A percentile compares a stretch with the other conserved stretches of the same genome.
These are phyloP conservation scores for Penicillium herquei DNA, from an alignment of 495 filamentous ascomycete genomes.

Conservation along the genomic window DNA sequence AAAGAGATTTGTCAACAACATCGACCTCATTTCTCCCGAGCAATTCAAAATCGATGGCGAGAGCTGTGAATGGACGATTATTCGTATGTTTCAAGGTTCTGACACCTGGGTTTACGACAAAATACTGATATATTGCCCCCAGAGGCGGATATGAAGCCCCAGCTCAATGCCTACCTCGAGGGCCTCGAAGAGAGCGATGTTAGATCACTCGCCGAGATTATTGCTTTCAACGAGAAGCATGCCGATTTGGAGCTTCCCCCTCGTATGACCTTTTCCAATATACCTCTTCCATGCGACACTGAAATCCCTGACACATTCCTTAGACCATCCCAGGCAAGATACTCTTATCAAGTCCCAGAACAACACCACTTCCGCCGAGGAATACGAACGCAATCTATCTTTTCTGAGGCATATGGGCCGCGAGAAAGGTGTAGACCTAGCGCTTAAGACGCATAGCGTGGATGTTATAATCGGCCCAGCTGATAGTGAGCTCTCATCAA, in stretches of 20 bases:
- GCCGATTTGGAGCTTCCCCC: conserved; percentile 23
- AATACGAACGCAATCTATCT: conserved; percentile 10
- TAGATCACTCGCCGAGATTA: conserved; percentile 12
- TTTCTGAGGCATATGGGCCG: conserved; percentile 6
- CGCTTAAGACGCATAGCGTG: conserved; percentile 2
- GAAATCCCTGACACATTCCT: not conserved
- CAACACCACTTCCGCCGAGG: conserved; percentile 3
- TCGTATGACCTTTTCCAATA: conserved; percentile 10
- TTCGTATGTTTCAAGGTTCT: conserved; percentile 1
- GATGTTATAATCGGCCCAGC: conserved; percentile 16
- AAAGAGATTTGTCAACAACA: conserved; percentile 8
- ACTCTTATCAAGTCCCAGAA: conserved; percentile 4
- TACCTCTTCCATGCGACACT: not conserved
- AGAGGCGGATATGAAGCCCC: conserved; percentile 17
- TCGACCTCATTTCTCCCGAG: conserved; percentile 8
- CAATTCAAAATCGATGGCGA: conserved; percentile 6
- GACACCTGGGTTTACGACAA: not conserved
- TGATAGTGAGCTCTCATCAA: conserved; percentile 8
- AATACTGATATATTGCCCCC: not conserved
- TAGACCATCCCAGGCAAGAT: conserved; percentile 15
- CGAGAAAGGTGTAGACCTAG: conserved; percentile 9
- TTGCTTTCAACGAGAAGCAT: conserved; percentile 23
- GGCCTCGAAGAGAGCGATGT: conserved; percentile 20
- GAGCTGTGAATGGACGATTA: conserved; percentile 11
- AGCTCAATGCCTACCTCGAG: conserved; percentile 18